Conservation (phyloP, 108 stramenopile genomes). For the Epipyxis sp. region DNA sequence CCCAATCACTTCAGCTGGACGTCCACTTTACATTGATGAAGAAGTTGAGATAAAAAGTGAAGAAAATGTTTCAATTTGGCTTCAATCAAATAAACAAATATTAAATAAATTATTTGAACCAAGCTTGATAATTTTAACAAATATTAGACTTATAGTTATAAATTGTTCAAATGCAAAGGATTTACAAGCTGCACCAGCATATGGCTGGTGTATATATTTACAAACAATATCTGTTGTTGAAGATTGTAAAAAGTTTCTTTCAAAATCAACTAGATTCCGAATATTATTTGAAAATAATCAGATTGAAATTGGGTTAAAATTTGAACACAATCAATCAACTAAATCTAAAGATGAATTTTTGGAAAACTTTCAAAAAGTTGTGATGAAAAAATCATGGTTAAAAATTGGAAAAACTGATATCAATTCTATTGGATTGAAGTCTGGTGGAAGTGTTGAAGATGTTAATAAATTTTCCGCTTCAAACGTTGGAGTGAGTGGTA, state of each 20-base stretch:
- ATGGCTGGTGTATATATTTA: not conserved
- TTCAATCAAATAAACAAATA: not conserved
- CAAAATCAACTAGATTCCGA: not conserved
- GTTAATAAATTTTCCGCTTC: not conserved
- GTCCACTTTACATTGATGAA: not conserved
- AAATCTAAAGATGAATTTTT: not conserved
- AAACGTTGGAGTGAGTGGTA: conserved; percentile 14
- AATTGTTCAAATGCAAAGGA: not conserved
- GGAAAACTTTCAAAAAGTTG: not conserved
- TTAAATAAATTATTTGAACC: not conserved
- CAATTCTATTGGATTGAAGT: not conserved
- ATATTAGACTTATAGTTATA: not conserved
- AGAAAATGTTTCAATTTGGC: not conserved
- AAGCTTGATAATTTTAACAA: not conserved
- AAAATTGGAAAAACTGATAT: not conserved
- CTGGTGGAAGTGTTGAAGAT: not conserved
- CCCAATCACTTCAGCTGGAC: not conserved
- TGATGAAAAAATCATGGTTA: not conserved
- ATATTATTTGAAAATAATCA: not conserved
- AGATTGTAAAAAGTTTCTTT: not conserved
- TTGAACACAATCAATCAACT: not conserved
- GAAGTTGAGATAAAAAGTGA: not conserved
- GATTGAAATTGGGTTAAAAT: not conserved
- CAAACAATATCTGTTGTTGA: not conserved
- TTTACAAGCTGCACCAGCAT: not conserved